Base-by-base conservation (phyloP, 306 rosid species). In the Malus domestica region DNA sequence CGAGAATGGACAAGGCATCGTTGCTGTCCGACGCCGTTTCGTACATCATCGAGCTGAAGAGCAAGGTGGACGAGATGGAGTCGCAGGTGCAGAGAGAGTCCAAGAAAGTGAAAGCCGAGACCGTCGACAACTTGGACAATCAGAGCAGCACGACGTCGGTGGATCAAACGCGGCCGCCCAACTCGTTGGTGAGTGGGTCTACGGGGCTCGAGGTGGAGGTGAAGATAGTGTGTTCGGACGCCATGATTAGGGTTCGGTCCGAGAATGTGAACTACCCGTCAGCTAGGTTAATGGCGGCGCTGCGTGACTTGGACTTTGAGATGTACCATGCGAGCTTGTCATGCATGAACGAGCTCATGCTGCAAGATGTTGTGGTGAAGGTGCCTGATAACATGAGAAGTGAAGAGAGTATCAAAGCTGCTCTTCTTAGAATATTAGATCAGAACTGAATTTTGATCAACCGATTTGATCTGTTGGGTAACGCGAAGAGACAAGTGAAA, bases 1-100 rank as follows among this genome's bases (percentile, higher is more conserved):
- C 98, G 15, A 80, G 90, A 32, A 95, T 95, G 98, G 97, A 95
- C 84, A 95, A 92, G 69, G 96, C 99, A 8, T 95, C 99, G 1
- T 30, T 92, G 68, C 49, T 95, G 2, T 89, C 96, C 0, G 97
- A 95, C 38, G 99, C 99, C 4, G 93, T 95, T 1, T 80, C 89
- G 32, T 95, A 92, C 79, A 95, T 95, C 78, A 86, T 83, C 73
- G 89, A 87, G 67, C 82, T 95, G 9, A 88, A 87, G 44, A 38
- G 80, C 1, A 95, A 87, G 81, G 76, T 95, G 38, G 90, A 90
- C 4, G 91, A 84, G 1, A 20, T 91, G 40, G 91, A 94, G 23
- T 75, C 90, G 0, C 86, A 84, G 65, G 44, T 86, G 4, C 80
- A 79, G 35, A 72, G 54, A 38, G 78, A 80, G 35, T 16, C 54